phyloP scores from a whole-genome alignment of 2,329 filamentous ascomycete species.

The Sporothrix globosa region DNA sequence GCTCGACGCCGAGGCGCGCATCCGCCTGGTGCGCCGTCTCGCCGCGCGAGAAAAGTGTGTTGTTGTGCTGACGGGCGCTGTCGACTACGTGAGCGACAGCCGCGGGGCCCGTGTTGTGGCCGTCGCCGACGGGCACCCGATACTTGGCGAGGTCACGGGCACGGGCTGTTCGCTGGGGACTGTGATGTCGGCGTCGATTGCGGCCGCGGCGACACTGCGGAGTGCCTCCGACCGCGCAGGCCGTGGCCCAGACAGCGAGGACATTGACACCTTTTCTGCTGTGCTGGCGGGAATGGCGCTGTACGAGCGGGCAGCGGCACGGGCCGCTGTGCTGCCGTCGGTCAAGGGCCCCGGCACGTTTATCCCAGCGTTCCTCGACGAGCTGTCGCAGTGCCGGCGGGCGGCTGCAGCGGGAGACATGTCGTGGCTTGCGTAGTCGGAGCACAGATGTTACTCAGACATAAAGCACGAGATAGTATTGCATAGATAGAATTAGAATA shows the following conservation, averaged over 20 bases:
- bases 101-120: constrained; percentile 58
- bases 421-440: constrained; percentile 30
- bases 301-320: constrained; percentile 75
- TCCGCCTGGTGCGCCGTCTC: constrained; percentile 64
- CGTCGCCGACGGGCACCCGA: constrained; percentile 75
- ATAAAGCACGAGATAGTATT: neutral
- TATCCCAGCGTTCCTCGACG: constrained; percentile 82
- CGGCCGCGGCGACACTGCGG: constrained; percentile 53
- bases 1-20: constrained; percentile 53
- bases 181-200: constrained; percentile 73
- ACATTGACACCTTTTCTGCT: constrained; percentile 65
- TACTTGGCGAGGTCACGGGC: constrained; percentile 72
- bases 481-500: neutral
- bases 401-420: constrained; percentile 33
- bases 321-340: constrained; percentile 63
- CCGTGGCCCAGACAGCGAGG: constrained; percentile 38
- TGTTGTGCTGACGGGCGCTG: constrained; percentile 78
- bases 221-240: neutral
- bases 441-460: neutral
- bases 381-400: constrained; percentile 51
- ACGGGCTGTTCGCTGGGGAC: constrained; percentile 87
- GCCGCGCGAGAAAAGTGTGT: constrained; percentile 70
- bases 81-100: constrained; percentile 79
- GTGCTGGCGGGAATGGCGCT: constrained; percentile 73
- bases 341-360: constrained; percentile 85